Base-by-base conservation (phyloP, 2,329 filamentous ascomycete species). In the Teratosphaeria viscida region DNA sequence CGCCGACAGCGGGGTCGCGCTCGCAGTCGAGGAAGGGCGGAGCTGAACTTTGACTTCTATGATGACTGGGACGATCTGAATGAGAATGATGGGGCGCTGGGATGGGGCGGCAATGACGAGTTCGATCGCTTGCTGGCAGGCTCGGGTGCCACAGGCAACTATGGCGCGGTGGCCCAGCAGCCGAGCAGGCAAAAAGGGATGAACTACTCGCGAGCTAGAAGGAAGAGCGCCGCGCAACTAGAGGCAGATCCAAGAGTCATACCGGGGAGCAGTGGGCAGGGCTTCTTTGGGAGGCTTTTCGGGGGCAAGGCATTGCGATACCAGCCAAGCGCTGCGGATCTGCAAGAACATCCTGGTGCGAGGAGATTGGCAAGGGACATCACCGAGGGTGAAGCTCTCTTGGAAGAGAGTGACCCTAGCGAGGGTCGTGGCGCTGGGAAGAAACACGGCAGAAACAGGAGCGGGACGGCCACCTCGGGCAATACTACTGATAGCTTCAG, bases 21-120 rank as follows among this genome's bases (percentile, higher is more conserved):
- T 39, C 75, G 79, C 26, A 74, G 76, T 59, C 72, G 78, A 62
- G 84, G 83, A 2, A 75, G 85, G 57, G 88, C 91, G 32, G 92
- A 96, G 74, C 84, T 88, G 68, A 92, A 84, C 69, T 97, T 97
- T 72, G 92, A 96, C 73, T 97, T 97, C 73, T 97, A 97, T 77
- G 92, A 96, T 74, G 92, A 96, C 74, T 97, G 92, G 92, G 90
- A 96, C 62, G 80, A 82, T 54, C 81, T 84, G 58, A 82, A 85
- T 34, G 81, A 82, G 56, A 78, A 78, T 37, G 81, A 85, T 47
- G 82, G 85, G 0, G 19, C 14, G 14, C 76, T 92, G 57, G 86
- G 84, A 54, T 95, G 90, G 89, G 86, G 87, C 47, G 76, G 67
- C 1, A 85, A 82, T 66, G 91, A 95, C 68, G 91, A 95, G 71